Evolutionary conservation across 164 flowering plant genomes (phyloP), one percentile per base, ranked within the genome.

Genomic region (Magnolia officinalis): DNA sequence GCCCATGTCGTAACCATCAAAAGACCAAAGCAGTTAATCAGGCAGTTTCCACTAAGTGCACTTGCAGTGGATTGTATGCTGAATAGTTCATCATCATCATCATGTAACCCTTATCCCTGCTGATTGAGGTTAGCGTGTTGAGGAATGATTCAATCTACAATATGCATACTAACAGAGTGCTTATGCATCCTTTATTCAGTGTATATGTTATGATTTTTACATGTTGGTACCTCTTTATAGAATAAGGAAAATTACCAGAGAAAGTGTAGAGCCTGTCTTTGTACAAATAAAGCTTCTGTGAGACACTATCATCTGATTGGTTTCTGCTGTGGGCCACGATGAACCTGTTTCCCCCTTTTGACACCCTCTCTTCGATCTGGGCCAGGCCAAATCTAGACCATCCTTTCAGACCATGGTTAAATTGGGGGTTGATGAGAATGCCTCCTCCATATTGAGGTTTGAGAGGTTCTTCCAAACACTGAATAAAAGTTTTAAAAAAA

Each of bases 371-470:
- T n/a, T 81, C 83, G 8, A 92, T 72, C 68, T 83, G 82, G 0
- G 85, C 91, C 23, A 55, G 50, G 19, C 98, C 97, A 75, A 82
- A 87, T 1, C 23, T 4, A 1, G 85, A 72, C 97, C 98, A 95
- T 26, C 91, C 94, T 55, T 67, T 71, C 64, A 86, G 58, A 8
- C 96, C 94, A 11, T 86, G 20, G 8, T 87, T 75, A 6, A 95
- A 75, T 50, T 88, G 92, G 2, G 98, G 91, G 81, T 95, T 95
- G 1, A 14, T 50, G 1, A 95, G 82, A 26, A 92, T 88, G 10
- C 98, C 98, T 85, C 98, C 97, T n/a, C 51, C 75, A 74, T 95
- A 95, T 52, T 90, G 98, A 69, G 97, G 84, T 72, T 79, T 83
- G 11, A 49, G 77, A 37, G 98, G 97, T 9, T 78, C 78, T 26